Evolutionary conservation across 345 rosid species (phyloP).

Genomic region (Excoecaria cochinchinensis): DNA sequence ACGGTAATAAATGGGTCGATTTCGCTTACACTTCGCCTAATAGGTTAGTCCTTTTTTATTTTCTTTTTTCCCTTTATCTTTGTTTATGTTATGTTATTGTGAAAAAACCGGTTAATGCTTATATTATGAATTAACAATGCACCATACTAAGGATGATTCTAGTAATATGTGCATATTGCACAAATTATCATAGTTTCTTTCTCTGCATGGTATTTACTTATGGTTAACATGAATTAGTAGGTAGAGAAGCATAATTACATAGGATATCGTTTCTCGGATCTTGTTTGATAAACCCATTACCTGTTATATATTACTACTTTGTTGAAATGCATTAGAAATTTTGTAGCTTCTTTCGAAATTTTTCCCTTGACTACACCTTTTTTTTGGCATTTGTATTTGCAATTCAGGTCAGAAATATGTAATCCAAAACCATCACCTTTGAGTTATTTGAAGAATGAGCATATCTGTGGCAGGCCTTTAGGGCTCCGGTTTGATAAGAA

Average conservation of each 20-base stretch:
- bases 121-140: neutral
- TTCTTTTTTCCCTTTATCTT: no score
- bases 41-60: constrained; percentile 37
- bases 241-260: neutral
- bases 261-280: neutral
- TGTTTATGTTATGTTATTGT: no score
- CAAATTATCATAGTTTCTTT: neutral
- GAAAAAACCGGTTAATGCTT: no score
- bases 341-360: neutral
- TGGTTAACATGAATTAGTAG: neutral
- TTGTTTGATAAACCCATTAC: neutral
- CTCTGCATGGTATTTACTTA: neutral
- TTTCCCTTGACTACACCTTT: neutral
- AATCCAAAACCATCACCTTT: constrained; percentile 59
- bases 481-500: constrained; percentile 83
- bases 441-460: constrained; percentile 72
- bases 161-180: neutral
- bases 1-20: constrained; percentile 68
- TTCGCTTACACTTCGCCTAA: constrained; percentile 76
- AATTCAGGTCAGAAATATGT: constrained; percentile 72
- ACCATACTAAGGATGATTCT: neutral
- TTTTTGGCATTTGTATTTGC: neutral
- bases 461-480: constrained; percentile 90
- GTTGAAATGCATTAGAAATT: neutral
- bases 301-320: neutral